A percentile compares a stretch with the other conserved stretches of the same genome.
These are phyloP conservation scores for Amoeboradix gromovi DNA, from an alignment of 371 early-diverging fungal species.

Conservation along the genomic window DNA sequence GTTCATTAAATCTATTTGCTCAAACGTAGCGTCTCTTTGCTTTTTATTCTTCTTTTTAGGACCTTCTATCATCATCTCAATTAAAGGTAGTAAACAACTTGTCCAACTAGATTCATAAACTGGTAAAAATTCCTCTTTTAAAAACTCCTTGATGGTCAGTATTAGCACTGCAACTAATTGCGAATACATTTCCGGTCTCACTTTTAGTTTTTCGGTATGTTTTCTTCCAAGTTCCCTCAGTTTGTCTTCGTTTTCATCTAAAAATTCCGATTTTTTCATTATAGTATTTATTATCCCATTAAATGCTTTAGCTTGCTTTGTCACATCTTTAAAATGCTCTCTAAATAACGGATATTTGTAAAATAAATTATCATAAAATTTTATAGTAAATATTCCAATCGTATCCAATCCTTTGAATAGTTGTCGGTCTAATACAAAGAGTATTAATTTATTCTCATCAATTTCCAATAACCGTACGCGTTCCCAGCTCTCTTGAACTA, in stretches of 20 bases:
- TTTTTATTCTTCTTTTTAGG: no score
- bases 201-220: background rate
- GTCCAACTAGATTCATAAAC: background rate
- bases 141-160: background rate
- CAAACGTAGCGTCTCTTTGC: no score
- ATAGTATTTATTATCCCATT: background rate
- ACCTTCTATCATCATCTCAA: background rate
- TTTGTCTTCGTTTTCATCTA: background rate
- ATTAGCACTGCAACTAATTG: background rate
- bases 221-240: background rate
- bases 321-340: background rate
- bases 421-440: no score
- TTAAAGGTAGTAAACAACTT: background rate
- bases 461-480: no score
- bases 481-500: no score
- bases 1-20: no score
- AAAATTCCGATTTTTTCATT: background rate
- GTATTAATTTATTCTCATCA: no score
- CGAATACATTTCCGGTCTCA: background rate
- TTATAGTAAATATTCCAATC: background rate
- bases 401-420: background rate
- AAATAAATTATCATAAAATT: background rate
- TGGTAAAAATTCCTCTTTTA: background rate
- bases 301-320: background rate
- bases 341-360: background rate